These are phyloP conservation scores for Salix exigua DNA, from an alignment of 345 rosid genomes.

Conservation along the genomic window DNA sequence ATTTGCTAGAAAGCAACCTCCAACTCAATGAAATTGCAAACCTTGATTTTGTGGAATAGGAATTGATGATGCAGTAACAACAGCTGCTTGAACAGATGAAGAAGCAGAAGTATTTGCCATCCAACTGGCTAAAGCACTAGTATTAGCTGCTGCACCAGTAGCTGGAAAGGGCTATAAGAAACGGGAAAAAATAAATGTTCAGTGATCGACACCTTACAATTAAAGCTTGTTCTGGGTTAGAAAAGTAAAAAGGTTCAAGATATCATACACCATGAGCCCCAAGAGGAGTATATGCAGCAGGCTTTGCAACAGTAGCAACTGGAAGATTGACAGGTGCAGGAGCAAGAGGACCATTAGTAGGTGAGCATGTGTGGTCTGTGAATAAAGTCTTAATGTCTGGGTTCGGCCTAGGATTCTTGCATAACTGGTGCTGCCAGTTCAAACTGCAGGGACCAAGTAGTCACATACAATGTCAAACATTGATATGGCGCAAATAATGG, in stretches of 20 bases:
- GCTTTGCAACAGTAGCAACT: conserved; percentile 53
- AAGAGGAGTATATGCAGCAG: conserved; percentile 48
- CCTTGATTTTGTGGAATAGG: conserved; percentile 80
- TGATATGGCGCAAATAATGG: neutral
- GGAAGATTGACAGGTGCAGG: conserved; percentile 58
- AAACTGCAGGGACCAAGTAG: conserved; percentile 43
- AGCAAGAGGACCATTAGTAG: conserved; percentile 66
- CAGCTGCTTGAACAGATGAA: conserved; percentile 83
- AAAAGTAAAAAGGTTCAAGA: neutral
- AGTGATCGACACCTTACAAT: neutral
- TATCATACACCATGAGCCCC: conserved; percentile 57
- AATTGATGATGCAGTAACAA: conserved; percentile 70
- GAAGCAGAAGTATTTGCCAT: conserved; percentile 78
- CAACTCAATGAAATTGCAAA: conserved; percentile 22
- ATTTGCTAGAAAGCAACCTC: neutral
- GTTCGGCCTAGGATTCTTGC: conserved; percentile 79
- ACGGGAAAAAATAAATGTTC: conserved; percentile 6
- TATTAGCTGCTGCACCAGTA: conserved; percentile 53
- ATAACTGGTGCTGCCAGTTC: conserved; percentile 91
- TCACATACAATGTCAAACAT: neutral
- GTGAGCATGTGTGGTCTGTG: conserved; percentile 65
- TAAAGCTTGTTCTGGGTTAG: neutral
- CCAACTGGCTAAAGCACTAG: conserved; percentile 78
- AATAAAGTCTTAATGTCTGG: conserved; percentile 84
- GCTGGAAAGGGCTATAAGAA: conserved; percentile 58